Conservation (phyloP, 2,329 filamentous ascomycete species). For the Tympanopsis confertula region DNA sequence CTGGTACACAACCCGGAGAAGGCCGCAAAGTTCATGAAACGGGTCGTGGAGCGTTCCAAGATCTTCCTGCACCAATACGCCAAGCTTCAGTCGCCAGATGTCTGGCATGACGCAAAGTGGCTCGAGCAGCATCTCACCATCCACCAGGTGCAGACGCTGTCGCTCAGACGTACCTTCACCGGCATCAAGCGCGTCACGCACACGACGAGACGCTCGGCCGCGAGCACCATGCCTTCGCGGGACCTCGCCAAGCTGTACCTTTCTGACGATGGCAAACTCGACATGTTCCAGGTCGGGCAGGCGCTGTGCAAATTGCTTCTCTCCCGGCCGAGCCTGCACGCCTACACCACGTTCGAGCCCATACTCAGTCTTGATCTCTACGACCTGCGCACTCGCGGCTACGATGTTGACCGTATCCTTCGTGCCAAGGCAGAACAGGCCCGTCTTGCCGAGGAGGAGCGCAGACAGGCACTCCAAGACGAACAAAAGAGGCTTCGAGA, state of each 20-base stretch:
- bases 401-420: slow-evolving; percentile 92
- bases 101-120: slow-evolving; percentile 83
- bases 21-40: slow-evolving; percentile 62
- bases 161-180: slow-evolving; percentile 64
- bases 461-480: slow-evolving; percentile 61
- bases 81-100: slow-evolving; percentile 61
- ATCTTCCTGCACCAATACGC: slow-evolving; percentile 73
- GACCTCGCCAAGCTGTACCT: slow-evolving; percentile 68
- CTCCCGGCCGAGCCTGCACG: slow-evolving; percentile 73
- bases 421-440: slow-evolving; percentile 79
- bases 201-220: slow-evolving; percentile 65
- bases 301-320: slow-evolving; percentile 74
- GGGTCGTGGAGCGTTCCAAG: slow-evolving; percentile 77
- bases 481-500: slow-evolving; percentile 60
- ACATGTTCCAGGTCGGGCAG: slow-evolving; percentile 86
- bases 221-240: slow-evolving; percentile 38
- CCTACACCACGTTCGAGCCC: slow-evolving; percentile 81
- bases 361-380: slow-evolving; percentile 77
- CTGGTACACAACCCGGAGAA: slow-evolving; percentile 53
- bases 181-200: slow-evolving; percentile 55
- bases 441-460: slow-evolving; percentile 72
- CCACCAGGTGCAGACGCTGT: slow-evolving; percentile 66
- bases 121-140: slow-evolving; percentile 75
- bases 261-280: slow-evolving; percentile 46
- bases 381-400: slow-evolving; percentile 74